A percentile compares a stretch with the other conserved stretches of the same genome.
Conservation (phyloP, 768 basidiomycete species). For the Psilocybe azurescens region DNA sequence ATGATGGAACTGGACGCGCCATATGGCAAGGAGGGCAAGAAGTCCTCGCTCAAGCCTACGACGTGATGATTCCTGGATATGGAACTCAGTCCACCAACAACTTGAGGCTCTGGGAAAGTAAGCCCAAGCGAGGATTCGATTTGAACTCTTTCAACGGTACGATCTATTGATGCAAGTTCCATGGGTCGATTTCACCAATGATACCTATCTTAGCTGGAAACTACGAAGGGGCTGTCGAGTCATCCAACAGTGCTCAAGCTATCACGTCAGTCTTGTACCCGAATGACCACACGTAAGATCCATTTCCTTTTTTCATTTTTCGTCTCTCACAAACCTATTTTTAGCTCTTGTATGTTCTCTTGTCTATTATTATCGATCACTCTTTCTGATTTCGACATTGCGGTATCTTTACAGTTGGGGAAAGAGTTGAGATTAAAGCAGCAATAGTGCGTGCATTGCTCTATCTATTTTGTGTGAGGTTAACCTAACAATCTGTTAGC, state of each 20-base stretch:
- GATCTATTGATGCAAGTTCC: constrained; percentile 14
- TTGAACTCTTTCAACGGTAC: constrained; percentile 93
- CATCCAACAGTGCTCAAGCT: constrained; percentile 88
- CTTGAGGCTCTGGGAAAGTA: constrained; percentile 82
- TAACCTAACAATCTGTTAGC: constrained; percentile 27
- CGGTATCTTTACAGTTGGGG: constrained; percentile 57
- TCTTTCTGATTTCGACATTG: background rate
- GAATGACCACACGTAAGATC: constrained; percentile 81
- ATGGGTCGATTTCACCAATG: background rate
- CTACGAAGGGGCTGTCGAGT: constrained; percentile 88
- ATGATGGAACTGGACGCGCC: constrained; percentile 63
- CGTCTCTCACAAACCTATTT: constrained; percentile 9
- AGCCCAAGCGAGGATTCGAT: constrained; percentile 91
- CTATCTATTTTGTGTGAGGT: background rate
- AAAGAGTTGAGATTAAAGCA: constrained; percentile 93
- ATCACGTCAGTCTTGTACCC: constrained; percentile 97
- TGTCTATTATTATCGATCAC: background rate
- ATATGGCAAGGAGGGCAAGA: constrained; percentile 91
- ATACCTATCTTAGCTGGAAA: constrained; percentile 70
- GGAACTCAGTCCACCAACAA: constrained; percentile 89
- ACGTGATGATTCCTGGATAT: constrained; percentile 92
- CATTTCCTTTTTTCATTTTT: constrained; percentile 1
- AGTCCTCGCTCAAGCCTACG: constrained; percentile 92
- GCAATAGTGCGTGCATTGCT: constrained; percentile 64
- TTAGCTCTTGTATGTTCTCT: constrained; percentile 47